A percentile compares a stretch with the other conserved stretches of the same genome.
Conservation (phyloP, 148 eudicot species). For the Rhododendron ovatum region DNA sequence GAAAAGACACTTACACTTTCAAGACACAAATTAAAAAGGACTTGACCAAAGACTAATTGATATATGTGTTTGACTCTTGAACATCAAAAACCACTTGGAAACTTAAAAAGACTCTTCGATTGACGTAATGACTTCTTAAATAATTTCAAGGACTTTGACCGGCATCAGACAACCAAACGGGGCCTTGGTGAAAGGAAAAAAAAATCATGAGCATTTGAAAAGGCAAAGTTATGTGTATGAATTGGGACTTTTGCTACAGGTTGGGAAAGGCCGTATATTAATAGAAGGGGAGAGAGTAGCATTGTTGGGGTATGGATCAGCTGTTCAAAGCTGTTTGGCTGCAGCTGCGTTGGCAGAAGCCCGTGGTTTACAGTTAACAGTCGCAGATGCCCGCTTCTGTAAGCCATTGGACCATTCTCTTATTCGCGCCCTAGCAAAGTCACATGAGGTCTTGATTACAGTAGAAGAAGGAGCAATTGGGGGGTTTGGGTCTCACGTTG, state of each 20-base stretch:
- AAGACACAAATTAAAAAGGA: no score
- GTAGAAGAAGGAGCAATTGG: slow-evolving; percentile 97
- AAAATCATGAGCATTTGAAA: neutral
- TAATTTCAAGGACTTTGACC: no score
- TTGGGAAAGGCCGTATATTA: slow-evolving; percentile 76
- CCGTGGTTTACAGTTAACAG: slow-evolving; percentile 63
- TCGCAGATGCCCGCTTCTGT: slow-evolving; percentile 92
- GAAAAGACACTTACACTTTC: no score
- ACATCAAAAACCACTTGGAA: no score
- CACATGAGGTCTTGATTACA: slow-evolving; percentile 69
- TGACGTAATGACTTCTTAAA: no score
- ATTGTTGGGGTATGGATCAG: slow-evolving; percentile 78
- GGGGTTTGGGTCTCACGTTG: slow-evolving; percentile 94
- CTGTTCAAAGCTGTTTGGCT: slow-evolving; percentile 78
- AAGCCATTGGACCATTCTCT: slow-evolving; percentile 77
- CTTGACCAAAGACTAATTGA: no score
- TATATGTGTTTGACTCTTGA: no score
- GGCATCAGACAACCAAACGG: neutral
- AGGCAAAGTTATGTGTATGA: neutral
- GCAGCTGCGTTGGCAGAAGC: slow-evolving; percentile 60
- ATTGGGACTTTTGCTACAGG: slow-evolving; percentile 32
- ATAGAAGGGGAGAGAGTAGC: slow-evolving; percentile 84
- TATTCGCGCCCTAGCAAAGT: slow-evolving; percentile 67
- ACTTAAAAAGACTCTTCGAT: no score
- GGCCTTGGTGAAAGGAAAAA: neutral